Conservation (phyloP, 1,284 basidiomycete genomes). For the Ustilago trichophora region DNA sequence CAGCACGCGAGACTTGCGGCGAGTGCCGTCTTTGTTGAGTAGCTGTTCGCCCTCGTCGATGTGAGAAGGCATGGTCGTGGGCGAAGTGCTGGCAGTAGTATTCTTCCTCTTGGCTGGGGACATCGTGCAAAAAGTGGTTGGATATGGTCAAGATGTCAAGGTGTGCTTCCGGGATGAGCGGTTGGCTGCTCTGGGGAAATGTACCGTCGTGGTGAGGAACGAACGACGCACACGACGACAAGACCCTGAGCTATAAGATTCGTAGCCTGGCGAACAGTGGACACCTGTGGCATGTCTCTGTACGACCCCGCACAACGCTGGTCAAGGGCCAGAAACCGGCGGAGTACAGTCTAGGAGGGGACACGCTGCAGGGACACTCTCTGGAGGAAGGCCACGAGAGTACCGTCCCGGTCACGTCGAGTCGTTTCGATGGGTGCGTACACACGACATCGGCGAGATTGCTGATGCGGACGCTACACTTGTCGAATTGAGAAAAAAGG, state of each 20-base stretch:
- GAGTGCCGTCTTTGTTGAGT: conserved; percentile 45
- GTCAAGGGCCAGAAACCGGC: not conserved
- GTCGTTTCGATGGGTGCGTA: not conserved
- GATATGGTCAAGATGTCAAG: too few relatives aligned
- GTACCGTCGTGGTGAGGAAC: not conserved
- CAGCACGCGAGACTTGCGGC: conserved; percentile 52
- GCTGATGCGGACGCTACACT: conserved; percentile 4
- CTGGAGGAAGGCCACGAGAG: conserved; percentile 1
- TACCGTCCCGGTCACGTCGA: conserved; percentile 27
- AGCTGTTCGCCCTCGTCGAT: conserved; percentile 8
- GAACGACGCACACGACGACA: conserved; percentile 1
- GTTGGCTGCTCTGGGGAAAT: not conserved
- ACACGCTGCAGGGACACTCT: not conserved
- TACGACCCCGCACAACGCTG: conserved; percentile 6
- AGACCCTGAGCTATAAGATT: conserved; percentile 4
- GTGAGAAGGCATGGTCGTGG: not conserved
- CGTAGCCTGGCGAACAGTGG: too few relatives aligned
- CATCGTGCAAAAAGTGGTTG: conserved; percentile 3
- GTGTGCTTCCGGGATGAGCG: too few relatives aligned
- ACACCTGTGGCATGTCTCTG: too few relatives aligned
- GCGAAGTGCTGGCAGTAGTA: conserved; percentile 1
- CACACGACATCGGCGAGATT: conserved; percentile 33
- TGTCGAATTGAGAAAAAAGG: too few relatives aligned
- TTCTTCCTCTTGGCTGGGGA: conserved; percentile 3
- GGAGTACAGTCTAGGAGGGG: not conserved